Evolutionary conservation across 2,329 filamentous ascomycete species (phyloP), one percentile per base, ranked within the genome.

Genomic region (Xylaria sp.): DNA sequence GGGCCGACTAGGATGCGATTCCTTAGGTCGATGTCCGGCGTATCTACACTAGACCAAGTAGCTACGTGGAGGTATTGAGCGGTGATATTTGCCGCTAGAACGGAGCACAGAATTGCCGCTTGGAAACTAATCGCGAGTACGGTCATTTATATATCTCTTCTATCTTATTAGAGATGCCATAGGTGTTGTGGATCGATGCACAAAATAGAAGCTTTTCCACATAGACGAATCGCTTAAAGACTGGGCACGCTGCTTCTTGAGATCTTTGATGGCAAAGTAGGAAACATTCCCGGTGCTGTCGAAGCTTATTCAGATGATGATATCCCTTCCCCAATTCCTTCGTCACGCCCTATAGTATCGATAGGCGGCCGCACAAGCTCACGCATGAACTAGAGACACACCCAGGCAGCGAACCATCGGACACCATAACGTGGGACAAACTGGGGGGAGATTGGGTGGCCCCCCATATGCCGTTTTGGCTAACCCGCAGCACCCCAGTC

Each of bases 401-500:
- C 69, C 67, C 66, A 47, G 65, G 51, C 65, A 65, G 60, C 65
- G 65, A 70, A 51, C 65, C 61, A 48, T 18, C 55, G 40, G 54
- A 64, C 63, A 63, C 53, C 58, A 42, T 60, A 50, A 9, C 55
- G 25, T 54, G 66, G 66, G 40, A 67, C 42, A 42, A n/a, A 40
- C 63, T 61, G 55, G 58, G 58, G 57, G 69, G 44, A 25, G 21
- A 25, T 23, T 21, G 51, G 51, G 44, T 60, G 32, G 29, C 48
- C 48, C 37, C 12, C 61, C 63, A 64, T 67, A 65, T 68, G 63
- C 68, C 62, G 62, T 70, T 63, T 61, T 58, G 54, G 65, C 64
- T 57, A 65, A 58, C 61, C 64, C 53, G 62, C 61, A 66, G 54
- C 54, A 69, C 59, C 65, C 66, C 69, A 65, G 65, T 58, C 62